Evolutionary conservation across 2,329 filamentous ascomycete species (phyloP), one percentile per base, ranked within the genome.

Genomic region (Mycosphaerella sp.): DNA sequence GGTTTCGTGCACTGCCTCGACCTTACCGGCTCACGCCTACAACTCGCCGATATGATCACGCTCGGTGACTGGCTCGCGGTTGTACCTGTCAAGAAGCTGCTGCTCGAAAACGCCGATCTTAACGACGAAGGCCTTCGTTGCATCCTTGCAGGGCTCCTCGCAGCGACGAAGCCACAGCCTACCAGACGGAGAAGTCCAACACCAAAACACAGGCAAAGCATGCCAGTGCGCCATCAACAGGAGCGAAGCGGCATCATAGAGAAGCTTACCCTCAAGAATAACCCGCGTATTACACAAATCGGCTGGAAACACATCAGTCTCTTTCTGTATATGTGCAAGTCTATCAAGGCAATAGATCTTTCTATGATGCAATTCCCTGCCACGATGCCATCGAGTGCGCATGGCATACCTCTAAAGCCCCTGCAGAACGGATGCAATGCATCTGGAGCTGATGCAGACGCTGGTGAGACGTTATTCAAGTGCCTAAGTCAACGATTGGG

Each of bases 21-120:
- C 66, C 75, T 97, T 17, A 89, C 85, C 0, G 87, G 87, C 13
- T 94, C 93, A 57, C 84, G 84, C 66, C 78, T 98, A 71, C 86
- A 91, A 53, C 71, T 94, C 41, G 79, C 85, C 2, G 93, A 98
- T 66, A 77, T 95, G 21, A 71, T 90, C 44, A 96, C 93, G 0
- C 76, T 98, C 1, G 88, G 90, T 44, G 93, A 98, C 66, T 98
- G 91, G 75, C 76, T 98, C 36, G 91, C 93, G 4, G 83, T 98
- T 6, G 91, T 97, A 0, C 91, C 93, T 0, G 84, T 97, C 2
- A 85, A 87, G 59, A 89, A 94, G 63, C 71, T 98, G 0, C 76
- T 94, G 6, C 71, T 97, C 49, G 90, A 96, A 63, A 88, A 94
- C 65, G 91, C 89, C 54, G 87, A 89, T 5, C 71, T 98, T 34